Percentiles rank a stretch among this genome's conserved stretches.
phyloP scores from a whole-genome alignment of 257 asterid species.

The Vinca minor region DNA sequence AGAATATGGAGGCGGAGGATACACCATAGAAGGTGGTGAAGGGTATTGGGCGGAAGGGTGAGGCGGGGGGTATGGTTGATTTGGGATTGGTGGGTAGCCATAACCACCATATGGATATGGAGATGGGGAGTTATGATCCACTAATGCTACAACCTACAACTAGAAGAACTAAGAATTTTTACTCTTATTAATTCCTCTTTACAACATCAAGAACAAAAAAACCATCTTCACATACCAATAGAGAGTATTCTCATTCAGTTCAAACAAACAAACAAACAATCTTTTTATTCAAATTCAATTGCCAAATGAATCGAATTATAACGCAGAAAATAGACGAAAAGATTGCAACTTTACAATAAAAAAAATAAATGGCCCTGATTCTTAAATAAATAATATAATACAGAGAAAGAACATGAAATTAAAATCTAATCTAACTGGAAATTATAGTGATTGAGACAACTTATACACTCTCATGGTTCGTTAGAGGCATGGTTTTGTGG shows the following conservation, averaged over 20 bases:
- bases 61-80: conserved; percentile 49
- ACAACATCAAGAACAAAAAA: conserved; percentile 11
- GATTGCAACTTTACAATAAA: background rate
- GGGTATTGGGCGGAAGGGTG: conserved; percentile 19
- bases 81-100: conserved; percentile 44
- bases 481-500: too few relatives aligned
- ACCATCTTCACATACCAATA: too few relatives aligned
- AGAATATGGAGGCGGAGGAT: conserved; percentile 45
- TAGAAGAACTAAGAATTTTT: conserved; percentile 10
- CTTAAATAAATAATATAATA: background rate
- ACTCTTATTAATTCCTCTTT: conserved; percentile 10
- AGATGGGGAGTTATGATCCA: conserved; percentile 57
- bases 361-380: background rate
- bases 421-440: too few relatives aligned
- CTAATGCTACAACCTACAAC: too few relatives aligned
- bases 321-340: background rate
- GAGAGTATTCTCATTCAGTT: background rate
- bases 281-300: conserved; percentile 5
- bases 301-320: background rate
- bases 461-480: too few relatives aligned
- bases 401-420: background rate
- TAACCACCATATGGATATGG: conserved; percentile 50
- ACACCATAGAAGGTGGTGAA: conserved; percentile 24
- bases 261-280: background rate
- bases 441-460: too few relatives aligned